Evolutionary conservation across 805 yeast genomes (phyloP).

Genomic region (Metschnikowia continentalis): DNA sequence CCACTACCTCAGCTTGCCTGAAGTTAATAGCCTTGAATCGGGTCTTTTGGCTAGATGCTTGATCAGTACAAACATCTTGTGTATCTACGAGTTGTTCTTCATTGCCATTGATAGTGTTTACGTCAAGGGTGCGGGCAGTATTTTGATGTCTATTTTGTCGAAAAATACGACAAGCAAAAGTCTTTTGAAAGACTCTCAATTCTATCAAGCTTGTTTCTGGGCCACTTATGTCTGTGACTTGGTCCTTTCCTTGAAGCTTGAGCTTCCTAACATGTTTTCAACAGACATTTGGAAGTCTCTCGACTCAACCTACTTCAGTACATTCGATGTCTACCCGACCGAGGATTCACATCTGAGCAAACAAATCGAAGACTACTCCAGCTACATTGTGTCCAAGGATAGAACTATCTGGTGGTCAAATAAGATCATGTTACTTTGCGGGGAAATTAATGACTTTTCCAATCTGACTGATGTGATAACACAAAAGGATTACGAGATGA

Average conservation of each 20-base stretch:
- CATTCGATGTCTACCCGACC: conserved; percentile 7
- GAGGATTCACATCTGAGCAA: conserved; percentile 3
- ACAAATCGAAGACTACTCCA: conserved; percentile 6
- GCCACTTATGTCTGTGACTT: conserved; percentile 33
- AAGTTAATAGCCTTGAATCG: conserved; percentile 20
- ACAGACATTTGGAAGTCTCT: conserved; percentile 30
- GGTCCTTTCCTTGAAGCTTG: conserved; percentile 30
- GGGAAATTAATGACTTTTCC: conserved; percentile 29
- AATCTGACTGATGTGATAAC: conserved; percentile 24
- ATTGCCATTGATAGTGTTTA: conserved; percentile 35
- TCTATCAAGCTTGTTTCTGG: conserved; percentile 35
- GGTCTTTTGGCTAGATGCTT: conserved; percentile 34
- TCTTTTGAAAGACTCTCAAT: conserved; percentile 25
- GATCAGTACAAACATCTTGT: conserved; percentile 33
- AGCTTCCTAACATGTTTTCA: conserved; percentile 30
- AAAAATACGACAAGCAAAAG: conserved; percentile 16
- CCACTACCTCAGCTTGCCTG: conserved; percentile 26
- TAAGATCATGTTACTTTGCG: conserved; percentile 25
- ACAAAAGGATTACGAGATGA: conserved; percentile 22
- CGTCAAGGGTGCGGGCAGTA: conserved; percentile 35
- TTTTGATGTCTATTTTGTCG: conserved; percentile 27
- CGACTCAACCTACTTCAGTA: conserved; percentile 25
- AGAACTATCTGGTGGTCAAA: conserved; percentile 36
- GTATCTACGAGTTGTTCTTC: conserved; percentile 37
- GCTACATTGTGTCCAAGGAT: conserved; percentile 11